Percentiles rank a stretch among this genome's conserved stretches.
These are phyloP conservation scores for Cytospora piceicola DNA, from an alignment of 2,329 filamentous ascomycete species.

Conservation along the genomic window DNA sequence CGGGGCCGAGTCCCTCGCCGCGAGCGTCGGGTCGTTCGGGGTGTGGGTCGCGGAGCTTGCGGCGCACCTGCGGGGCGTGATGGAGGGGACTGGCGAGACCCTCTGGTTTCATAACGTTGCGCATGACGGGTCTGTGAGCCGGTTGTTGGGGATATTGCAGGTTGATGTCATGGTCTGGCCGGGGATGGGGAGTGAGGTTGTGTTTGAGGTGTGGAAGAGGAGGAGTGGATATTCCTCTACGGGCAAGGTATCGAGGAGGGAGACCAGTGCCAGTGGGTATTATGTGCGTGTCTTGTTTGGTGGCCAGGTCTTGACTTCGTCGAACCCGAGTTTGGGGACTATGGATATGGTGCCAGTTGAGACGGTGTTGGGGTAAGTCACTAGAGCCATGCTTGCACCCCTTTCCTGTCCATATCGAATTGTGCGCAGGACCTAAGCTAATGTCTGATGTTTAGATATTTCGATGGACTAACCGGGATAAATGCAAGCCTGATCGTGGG, in stretches of 20 bases:
- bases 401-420: no score
- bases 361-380: slow-evolving; percentile 53
- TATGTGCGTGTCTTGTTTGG: slow-evolving; percentile 72
- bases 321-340: slow-evolving; percentile 64
- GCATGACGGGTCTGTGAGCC: slow-evolving; percentile 74
- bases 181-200: slow-evolving; percentile 78
- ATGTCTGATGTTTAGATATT: slow-evolving; percentile 50
- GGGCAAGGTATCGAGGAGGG: slow-evolving; percentile 28
- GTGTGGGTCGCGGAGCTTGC: slow-evolving; percentile 76
- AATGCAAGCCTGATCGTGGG: slow-evolving; percentile 46
- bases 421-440: background rate
- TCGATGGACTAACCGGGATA: slow-evolving; percentile 69
- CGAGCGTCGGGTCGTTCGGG: slow-evolving; percentile 65
- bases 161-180: slow-evolving; percentile 80
- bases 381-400: background rate
- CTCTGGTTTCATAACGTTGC: slow-evolving; percentile 77
- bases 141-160: slow-evolving; percentile 72
- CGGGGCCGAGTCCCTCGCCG: slow-evolving; percentile 59
- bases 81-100: slow-evolving; percentile 45
- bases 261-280: slow-evolving; percentile 37
- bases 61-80: slow-evolving; percentile 61
- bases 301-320: slow-evolving; percentile 67
- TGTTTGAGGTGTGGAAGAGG: slow-evolving; percentile 72
- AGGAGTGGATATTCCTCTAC: slow-evolving; percentile 26
- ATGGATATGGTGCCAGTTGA: slow-evolving; percentile 72